Conservation (phyloP, 1,284 basidiomycete species). For the Melampsora occidentalis region DNA sequence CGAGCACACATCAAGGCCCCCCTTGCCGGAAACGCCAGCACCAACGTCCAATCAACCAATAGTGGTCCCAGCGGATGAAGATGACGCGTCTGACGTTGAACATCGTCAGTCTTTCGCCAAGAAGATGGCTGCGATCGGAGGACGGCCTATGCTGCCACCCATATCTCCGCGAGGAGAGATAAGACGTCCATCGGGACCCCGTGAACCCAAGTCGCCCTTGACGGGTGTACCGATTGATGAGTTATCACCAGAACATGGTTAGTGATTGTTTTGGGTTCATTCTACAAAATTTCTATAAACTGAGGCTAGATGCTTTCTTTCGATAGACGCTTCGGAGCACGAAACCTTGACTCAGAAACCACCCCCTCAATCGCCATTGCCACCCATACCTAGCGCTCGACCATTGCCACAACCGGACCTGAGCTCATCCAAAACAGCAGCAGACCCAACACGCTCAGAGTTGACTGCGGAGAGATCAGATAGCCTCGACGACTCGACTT, state of each 20-base stretch:
- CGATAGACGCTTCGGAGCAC: background rate
- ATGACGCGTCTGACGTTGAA: background rate
- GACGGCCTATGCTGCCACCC: background rate
- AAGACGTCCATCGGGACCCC: constrained; percentile 11
- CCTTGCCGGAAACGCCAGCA: background rate
- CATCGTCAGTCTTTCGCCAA: constrained; percentile 9
- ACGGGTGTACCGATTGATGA: background rate
- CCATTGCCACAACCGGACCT: background rate
- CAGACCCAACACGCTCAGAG: background rate
- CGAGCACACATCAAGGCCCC: background rate
- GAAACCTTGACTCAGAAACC: background rate
- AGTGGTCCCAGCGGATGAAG: too few relatives aligned
- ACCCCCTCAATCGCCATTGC: background rate
- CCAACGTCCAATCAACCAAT: background rate
- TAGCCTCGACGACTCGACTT: background rate
- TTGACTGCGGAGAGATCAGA: background rate
- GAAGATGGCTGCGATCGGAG: constrained; percentile 7
- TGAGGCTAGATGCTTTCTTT: background rate
- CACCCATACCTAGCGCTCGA: background rate
- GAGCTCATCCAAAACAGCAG: too few relatives aligned
- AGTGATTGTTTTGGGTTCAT: background rate
- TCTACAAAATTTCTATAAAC: background rate
- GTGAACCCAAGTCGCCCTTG: background rate
- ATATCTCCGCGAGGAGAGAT: background rate
- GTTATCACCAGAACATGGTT: background rate